phyloP scores from a whole-genome alignment of 192 early-diverging fungal species.

The Entomortierella beljakovae region DNA sequence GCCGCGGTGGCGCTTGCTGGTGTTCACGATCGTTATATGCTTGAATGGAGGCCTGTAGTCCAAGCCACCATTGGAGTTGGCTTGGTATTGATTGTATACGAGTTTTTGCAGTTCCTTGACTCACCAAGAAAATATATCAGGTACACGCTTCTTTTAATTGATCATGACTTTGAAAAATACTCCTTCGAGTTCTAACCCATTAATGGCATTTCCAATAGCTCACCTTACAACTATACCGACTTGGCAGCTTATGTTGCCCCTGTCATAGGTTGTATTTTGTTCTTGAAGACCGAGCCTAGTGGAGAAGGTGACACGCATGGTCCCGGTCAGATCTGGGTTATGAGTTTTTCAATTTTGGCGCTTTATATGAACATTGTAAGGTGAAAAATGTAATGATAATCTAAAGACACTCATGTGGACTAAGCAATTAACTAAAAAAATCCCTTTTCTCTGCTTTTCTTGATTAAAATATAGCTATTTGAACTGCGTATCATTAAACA shows the following conservation, averaged over 20 bases:
- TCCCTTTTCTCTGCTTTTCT: background rate
- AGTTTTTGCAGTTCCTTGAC: constrained; percentile 30
- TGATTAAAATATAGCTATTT: constrained; percentile 18
- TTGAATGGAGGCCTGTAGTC: constrained; percentile 20
- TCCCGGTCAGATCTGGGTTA: constrained; percentile 28
- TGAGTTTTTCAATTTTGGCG: constrained; percentile 39
- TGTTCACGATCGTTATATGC: background rate
- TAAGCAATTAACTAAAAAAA: background rate
- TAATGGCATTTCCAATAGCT: constrained; percentile 6
- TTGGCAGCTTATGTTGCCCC: constrained; percentile 21
- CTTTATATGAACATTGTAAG: constrained; percentile 53
- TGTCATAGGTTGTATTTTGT: constrained; percentile 24
- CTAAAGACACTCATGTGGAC: background rate
- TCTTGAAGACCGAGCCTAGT: background rate
- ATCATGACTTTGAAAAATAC: background rate
- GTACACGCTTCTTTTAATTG: background rate
- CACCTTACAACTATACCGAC: constrained; percentile 46
- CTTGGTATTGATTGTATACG: constrained; percentile 14
- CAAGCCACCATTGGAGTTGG: constrained; percentile 18
- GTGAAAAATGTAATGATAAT: background rate
- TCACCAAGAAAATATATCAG: constrained; percentile 27
- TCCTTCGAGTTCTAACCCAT: too few relatives aligned
- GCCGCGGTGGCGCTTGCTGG: background rate
- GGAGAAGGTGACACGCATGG: background rate
- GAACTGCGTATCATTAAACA: constrained; percentile 43